Base-by-base conservation (phyloP, 2,329 filamentous ascomycete species). In the Scolecobasidium constrictum region DNA sequence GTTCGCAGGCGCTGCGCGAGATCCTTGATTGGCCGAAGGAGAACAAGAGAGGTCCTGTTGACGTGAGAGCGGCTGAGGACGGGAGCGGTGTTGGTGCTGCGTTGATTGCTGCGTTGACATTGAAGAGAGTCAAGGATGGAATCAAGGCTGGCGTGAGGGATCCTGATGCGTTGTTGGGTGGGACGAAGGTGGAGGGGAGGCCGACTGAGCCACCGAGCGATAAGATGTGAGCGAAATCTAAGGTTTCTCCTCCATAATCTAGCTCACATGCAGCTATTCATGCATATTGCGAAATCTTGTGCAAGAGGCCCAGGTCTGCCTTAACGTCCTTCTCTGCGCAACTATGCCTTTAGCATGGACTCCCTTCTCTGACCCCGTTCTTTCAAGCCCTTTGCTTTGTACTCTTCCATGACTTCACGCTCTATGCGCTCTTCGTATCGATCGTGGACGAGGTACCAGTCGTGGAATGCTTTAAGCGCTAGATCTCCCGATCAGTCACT, bases 41-140 rank as follows among this genome's bases (percentile, higher is more conserved):
- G 66, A 81, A 80, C 62, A 82, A 61, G 48, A 63, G 87, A 60
- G 68, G 96, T 56, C 88, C 87, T 5, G 75, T 98, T 43, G 81
- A 88, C 67, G 79, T 96, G 51, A 64, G 90, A 50, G 82, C 87
- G 37, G 88, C 92, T 47, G 92, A 98, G 67, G 92, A 98, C 61
- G 92, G 92, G 50, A 90, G 83, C 50, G 92, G 90, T 75, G 92
- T 96, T n/a, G 90, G 90, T 52, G 92, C 90, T 35, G 92, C 92
- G 4, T 68, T 98, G 47, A 96, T 98, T 69, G 92, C 92, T 5
- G 78, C 78, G 5, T 56, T 81, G 57, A 81, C 77, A 7, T 59
- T 81, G 47, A 77, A 79, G 66, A 66, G 77, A 46, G 69, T 76
- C 48, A 69, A 75, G 58, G 67, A 71, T 40, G 77, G 77, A 23